These are phyloP conservation scores for Mrakia frigida DNA, from an alignment of 768 basidiomycete species.

Conservation along the genomic window DNA sequence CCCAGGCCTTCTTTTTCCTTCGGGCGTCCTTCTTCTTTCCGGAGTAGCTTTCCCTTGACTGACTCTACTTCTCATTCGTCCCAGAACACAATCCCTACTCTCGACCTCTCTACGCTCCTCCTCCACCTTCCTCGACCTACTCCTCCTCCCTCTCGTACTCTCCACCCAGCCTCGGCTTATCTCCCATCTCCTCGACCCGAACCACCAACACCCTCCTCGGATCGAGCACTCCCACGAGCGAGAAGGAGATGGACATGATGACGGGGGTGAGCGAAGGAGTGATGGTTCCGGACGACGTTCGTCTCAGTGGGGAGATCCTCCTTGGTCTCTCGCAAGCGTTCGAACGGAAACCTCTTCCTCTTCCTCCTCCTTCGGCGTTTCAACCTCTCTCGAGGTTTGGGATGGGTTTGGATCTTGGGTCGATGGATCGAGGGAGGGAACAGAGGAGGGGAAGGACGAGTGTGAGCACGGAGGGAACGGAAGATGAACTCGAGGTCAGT, in stretches of 20 bases:
- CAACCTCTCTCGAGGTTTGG: not conserved
- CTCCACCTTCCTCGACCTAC: not conserved
- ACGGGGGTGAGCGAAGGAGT: not conserved
- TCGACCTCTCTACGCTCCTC: not conserved
- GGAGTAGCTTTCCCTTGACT: not conserved
- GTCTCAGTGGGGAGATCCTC: not conserved
- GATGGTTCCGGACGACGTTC: not conserved
- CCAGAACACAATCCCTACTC: not conserved
- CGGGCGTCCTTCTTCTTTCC: no score
- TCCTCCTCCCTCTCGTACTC: not conserved
- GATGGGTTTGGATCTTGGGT: not conserved
- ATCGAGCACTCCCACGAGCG: not conserved
- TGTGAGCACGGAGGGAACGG: not conserved
- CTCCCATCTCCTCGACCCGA: not conserved
- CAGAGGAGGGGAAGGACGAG: not conserved
- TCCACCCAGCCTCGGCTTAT: not conserved
- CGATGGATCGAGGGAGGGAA: not conserved
- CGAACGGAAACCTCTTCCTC: not conserved
- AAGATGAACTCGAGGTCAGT: slow-evolving; percentile 6
- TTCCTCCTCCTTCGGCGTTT: no score
- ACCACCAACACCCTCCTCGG: not conserved
- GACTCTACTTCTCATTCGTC: not conserved
- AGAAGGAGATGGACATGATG: not conserved
- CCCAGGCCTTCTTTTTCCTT: not conserved
- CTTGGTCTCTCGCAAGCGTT: not conserved